Base-by-base conservation (phyloP, 495 filamentous ascomycete species). In the Entonaema liquescens region DNA sequence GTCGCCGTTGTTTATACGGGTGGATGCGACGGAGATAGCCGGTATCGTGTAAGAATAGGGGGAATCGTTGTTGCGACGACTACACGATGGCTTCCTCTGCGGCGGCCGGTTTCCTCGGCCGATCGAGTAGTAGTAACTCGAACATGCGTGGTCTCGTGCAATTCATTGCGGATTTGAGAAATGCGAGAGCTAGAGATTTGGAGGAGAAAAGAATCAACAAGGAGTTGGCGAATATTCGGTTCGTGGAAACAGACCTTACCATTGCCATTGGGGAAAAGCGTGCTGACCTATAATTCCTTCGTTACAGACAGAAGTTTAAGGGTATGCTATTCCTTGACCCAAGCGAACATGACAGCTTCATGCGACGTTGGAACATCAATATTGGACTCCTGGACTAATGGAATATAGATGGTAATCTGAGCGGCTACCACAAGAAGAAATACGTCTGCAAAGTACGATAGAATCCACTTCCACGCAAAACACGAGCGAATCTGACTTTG, bases 191-290 rank as follows among this genome's bases (percentile, higher is more conserved):
- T 21, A 88, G 96, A 42, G 96, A 99, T 77, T 81, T 99, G 66
- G 96, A 99, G 78, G 96, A 99, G 83, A 99, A 99, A 83, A 86
- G 96, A 72, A 98, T 99, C 79, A 99, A 99, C 79, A 99, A 99
- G 81, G 96, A 99, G 83, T 84, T 98, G 76, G 96, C 96, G 76
- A 99, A 99, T 75, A 98, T 99, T 80, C 89, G 95, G 84, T 90
- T 72, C n/a, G 80, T 73, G 44, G 29, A 42, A 38, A 68, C 15
- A n/a, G 28, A 1, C 7, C 23, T 57, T 33, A 35, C 23, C 56
- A 52, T 19, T 40, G 59, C 38, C 67, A 63, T 56, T 65, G 53
- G 52, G 38, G 40, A 57, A 7, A 25, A 19, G 4, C 8, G 58
- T 70, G 68, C 72, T 80, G 67, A 79, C 67, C 28, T 36, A 38